Evolutionary conservation across 352 stramenopile species (phyloP).

Genomic region (Peronospora destructor): DNA sequence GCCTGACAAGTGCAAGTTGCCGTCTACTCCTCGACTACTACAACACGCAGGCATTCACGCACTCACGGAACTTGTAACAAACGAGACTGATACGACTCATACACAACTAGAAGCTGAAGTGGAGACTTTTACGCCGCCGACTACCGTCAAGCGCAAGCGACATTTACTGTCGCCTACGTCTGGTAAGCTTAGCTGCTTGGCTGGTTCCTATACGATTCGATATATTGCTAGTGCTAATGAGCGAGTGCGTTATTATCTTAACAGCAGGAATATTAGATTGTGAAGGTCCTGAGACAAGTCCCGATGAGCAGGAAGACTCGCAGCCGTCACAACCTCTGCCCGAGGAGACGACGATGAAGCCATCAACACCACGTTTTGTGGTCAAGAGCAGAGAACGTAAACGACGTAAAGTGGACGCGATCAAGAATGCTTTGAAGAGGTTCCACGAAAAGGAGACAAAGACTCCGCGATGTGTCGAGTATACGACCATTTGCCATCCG

Average conservation of each 20-base stretch:
- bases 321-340: conserved; percentile 14
- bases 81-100: conserved; percentile 16
- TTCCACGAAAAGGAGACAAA: conserved; percentile 38
- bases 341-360: conserved; percentile 11
- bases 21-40: conserved; percentile 31
- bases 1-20: conserved; percentile 23
- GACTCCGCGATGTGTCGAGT: conserved; percentile 37
- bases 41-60: conserved; percentile 43
- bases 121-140: conserved; percentile 22
- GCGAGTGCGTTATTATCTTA: too few species aligned
- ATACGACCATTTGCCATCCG: conserved; percentile 38
- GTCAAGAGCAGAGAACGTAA: conserved; percentile 47
- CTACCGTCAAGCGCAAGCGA: conserved; percentile 53
- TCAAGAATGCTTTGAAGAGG: conserved; percentile 50
- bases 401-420: conserved; percentile 50
- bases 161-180: conserved; percentile 40
- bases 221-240: too few species aligned
- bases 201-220: not conserved
- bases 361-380: conserved; percentile 24
- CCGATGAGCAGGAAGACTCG: conserved; percentile 22
- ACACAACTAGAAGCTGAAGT: conserved; percentile 4
- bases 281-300: conserved; percentile 28
- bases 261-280: conserved; percentile 23
- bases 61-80: conserved; percentile 43
- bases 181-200: conserved; percentile 20